Percentiles rank a stretch among this genome's conserved stretches.
These are phyloP conservation scores for Ilyonectria robusta DNA, from an alignment of 2,329 filamentous ascomycete species.

Conservation along the genomic window DNA sequence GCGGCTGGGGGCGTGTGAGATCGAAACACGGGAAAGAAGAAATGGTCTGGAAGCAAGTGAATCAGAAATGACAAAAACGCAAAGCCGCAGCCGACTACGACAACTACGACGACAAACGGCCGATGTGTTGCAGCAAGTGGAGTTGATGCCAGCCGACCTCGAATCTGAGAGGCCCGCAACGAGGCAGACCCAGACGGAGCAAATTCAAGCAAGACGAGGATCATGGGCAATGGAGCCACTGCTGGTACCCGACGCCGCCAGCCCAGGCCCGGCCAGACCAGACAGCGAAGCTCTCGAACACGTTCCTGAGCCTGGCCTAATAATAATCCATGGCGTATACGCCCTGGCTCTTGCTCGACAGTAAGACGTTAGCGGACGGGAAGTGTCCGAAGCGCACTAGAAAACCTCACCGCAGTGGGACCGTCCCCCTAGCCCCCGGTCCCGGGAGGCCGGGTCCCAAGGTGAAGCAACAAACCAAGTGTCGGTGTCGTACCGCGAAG, in stretches of 20 bases:
- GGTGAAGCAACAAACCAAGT: conserved; percentile 10
- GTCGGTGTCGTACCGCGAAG: conserved; percentile 2
- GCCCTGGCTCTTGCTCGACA: conserved; percentile 2
- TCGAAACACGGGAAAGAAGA: background rate
- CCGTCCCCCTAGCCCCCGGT: conserved; percentile 2
- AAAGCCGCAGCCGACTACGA: background rate
- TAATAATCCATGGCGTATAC: conserved; percentile 7
- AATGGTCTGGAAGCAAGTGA: background rate
- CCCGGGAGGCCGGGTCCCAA: conserved; percentile 7
- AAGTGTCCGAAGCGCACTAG: conserved; percentile 32
- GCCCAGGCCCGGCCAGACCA: background rate
- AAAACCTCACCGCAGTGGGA: conserved; percentile 15
- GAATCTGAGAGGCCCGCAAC: background rate
- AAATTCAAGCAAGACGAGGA: conserved; percentile 1
- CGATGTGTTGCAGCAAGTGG: conserved; percentile 7
- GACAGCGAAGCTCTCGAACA: conserved; percentile 7
- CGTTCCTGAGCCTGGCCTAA: conserved; percentile 9
- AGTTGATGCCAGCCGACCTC: background rate
- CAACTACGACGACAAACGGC: conserved; percentile 5
- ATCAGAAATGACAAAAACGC: background rate
- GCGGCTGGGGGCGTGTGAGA: background rate
- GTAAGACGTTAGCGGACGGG: conserved; percentile 22
- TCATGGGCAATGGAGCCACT: conserved; percentile 5
- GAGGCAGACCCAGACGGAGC: background rate
- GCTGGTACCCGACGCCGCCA: background rate